Evolutionary conservation across 2,329 filamentous ascomycete genomes (phyloP).

Genomic region (Aureobasidium pullulans): DNA sequence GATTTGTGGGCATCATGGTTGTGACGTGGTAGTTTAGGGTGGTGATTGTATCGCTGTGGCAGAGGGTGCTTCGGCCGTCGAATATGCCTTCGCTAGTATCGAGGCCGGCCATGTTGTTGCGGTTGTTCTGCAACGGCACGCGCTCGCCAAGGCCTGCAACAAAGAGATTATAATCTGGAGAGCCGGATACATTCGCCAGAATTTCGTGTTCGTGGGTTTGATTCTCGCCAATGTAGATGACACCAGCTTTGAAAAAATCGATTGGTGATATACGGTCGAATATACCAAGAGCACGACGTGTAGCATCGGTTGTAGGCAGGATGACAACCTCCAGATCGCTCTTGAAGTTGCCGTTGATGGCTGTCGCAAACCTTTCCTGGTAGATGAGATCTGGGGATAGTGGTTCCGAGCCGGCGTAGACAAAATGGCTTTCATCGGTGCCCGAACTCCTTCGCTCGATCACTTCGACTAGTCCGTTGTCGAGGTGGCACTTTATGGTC

Average conservation of each 20-base stretch:
- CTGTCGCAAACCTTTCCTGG: constrained; percentile 5
- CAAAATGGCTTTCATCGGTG: constrained; percentile 13
- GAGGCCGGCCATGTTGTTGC: constrained; percentile 87
- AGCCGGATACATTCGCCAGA: constrained; percentile 77
- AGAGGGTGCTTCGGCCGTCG: constrained; percentile 84
- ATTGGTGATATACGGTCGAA: constrained; percentile 87
- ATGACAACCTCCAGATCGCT: constrained; percentile 1
- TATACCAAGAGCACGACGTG: constrained; percentile 63
- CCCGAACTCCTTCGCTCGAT: constrained; percentile 17
- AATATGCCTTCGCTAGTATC: constrained; percentile 62
- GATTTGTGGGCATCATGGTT: constrained; percentile 92
- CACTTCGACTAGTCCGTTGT: constrained; percentile 7
- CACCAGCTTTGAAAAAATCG: constrained; percentile 90
- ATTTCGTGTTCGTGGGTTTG: constrained; percentile 80
- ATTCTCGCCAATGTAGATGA: constrained; percentile 84
- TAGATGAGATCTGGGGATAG: constrained; percentile 56
- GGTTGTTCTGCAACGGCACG: constrained; percentile 71
- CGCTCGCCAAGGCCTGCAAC: constrained; percentile 74
- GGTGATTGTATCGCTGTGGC: constrained; percentile 90
- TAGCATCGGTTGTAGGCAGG: constrained; percentile 24
- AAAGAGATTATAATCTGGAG: constrained; percentile 80
- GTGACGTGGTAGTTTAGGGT: constrained; percentile 94
- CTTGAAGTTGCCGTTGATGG: constrained; percentile 14
- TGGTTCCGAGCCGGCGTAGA: not conserved
- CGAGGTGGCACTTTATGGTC: constrained; percentile 13